These are phyloP conservation scores for Castanopsis chinensis DNA, from an alignment of 306 rosid species.

Conservation along the genomic window DNA sequence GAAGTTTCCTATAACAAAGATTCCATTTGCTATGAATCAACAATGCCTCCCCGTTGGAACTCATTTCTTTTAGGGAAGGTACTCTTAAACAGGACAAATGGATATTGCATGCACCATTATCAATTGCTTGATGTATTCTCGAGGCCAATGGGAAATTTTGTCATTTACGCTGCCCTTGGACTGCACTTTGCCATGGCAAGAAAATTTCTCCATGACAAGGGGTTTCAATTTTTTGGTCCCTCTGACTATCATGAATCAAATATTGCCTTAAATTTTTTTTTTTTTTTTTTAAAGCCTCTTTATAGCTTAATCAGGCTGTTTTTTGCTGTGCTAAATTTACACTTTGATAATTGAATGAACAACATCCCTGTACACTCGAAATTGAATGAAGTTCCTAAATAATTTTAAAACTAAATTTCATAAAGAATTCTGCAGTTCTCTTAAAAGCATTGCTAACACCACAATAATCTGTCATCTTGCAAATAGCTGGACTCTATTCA, in stretches of 20 bases:
- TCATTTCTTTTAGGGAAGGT: no score
- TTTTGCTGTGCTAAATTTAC: not conserved
- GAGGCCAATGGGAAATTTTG: no score
- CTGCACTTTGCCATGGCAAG: no score
- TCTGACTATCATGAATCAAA: not conserved
- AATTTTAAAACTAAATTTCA: not conserved
- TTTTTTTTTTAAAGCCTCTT: no score
- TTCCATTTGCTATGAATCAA: no score
- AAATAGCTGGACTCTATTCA: slow-evolving; percentile 65
- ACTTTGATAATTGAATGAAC: not conserved
- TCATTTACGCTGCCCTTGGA: no score
- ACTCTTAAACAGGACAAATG: no score
- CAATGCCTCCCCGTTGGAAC: no score
- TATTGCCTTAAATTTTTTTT: not conserved
- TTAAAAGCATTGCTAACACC: slow-evolving; percentile 14
- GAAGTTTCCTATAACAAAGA: no score
- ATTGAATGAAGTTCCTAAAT: not conserved
- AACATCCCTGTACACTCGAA: not conserved
- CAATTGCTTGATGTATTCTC: no score
- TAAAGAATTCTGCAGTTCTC: slow-evolving; percentile 12
- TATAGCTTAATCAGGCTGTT: not conserved
- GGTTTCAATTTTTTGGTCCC: not conserved
- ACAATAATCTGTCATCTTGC: slow-evolving; percentile 41
- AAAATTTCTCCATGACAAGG: no score
- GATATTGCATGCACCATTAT: no score